Percentiles rank a stretch among this genome's conserved stretches.
These are phyloP conservation scores for Podaxis sp. DNA, from an alignment of 768 basidiomycete species.

Conservation along the genomic window DNA sequence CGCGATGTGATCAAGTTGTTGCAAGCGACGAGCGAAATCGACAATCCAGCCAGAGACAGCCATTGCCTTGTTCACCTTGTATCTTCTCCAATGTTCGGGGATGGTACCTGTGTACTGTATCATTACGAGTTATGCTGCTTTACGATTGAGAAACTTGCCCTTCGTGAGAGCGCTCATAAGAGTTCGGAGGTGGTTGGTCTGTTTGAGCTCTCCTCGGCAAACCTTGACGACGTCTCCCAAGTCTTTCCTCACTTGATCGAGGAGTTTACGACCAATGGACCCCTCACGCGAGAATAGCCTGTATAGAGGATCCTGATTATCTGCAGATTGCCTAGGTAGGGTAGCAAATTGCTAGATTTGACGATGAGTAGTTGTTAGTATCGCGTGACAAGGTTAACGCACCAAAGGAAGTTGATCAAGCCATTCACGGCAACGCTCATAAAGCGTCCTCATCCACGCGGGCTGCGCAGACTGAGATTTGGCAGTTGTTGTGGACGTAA, in stretches of 20 bases:
- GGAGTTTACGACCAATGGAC: slow-evolving; percentile 73
- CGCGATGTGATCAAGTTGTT: slow-evolving; percentile 79
- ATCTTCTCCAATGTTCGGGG: slow-evolving; percentile 84
- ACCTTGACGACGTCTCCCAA: slow-evolving; percentile 80
- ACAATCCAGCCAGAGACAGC: slow-evolving; percentile 85
- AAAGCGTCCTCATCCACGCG: slow-evolving; percentile 90
- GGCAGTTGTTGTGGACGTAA: slow-evolving; percentile 47
- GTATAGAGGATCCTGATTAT: slow-evolving; percentile 81
- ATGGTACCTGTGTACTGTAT: slow-evolving; percentile 63
- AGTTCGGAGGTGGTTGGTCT: slow-evolving; percentile 93
- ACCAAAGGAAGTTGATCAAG: slow-evolving; percentile 74
- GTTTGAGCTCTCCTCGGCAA: slow-evolving; percentile 85
- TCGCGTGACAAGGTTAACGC: slow-evolving; percentile 24
- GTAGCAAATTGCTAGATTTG: slow-evolving; percentile 57
- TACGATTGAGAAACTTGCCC: slow-evolving; percentile 44
- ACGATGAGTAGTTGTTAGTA: slow-evolving; percentile 3
- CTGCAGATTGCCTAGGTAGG: slow-evolving; percentile 62
- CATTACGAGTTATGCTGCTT: background rate
- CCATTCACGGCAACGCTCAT: slow-evolving; percentile 86
- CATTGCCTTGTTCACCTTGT: slow-evolving; percentile 83
- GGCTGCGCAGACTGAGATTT: slow-evolving; percentile 74
- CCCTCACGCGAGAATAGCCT: slow-evolving; percentile 89
- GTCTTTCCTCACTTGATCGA: slow-evolving; percentile 80
- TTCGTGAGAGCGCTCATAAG: slow-evolving; percentile 90
- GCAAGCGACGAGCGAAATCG: slow-evolving; percentile 75